Evolutionary conservation across 2,329 filamentous ascomycete genomes (phyloP).

Genomic region (Rhinocladiella similis): DNA sequence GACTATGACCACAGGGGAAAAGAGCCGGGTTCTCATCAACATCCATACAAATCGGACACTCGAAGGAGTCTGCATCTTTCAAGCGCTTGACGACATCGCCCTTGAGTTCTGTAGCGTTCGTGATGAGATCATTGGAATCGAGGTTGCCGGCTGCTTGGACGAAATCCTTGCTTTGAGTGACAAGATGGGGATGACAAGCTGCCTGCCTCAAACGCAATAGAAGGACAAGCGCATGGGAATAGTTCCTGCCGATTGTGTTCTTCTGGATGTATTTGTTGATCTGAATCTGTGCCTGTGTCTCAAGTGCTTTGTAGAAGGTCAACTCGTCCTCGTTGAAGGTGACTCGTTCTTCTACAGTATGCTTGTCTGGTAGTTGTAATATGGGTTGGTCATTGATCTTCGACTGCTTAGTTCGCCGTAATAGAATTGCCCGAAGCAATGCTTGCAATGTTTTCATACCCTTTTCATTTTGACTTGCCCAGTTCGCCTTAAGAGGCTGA

Average conservation of each 20-base stretch:
- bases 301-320: slow-evolving; percentile 65
- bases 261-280: slow-evolving; percentile 76
- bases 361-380: slow-evolving; percentile 66
- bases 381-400: slow-evolving; percentile 78
- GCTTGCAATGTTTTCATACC: slow-evolving; percentile 73
- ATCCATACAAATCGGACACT: slow-evolving; percentile 83
- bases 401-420: slow-evolving; percentile 79
- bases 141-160: slow-evolving; percentile 52
- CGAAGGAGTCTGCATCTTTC: slow-evolving; percentile 61
- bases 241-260: slow-evolving; percentile 62
- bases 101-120: slow-evolving; percentile 62
- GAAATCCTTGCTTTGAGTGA: slow-evolving; percentile 57
- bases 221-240: slow-evolving; percentile 77
- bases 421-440: slow-evolving; percentile 75
- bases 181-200: slow-evolving; percentile 74
- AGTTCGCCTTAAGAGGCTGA: slow-evolving; percentile 49
- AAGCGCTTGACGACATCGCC: slow-evolving; percentile 66
- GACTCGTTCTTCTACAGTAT: slow-evolving; percentile 61
- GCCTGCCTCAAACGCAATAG: slow-evolving; percentile 77
- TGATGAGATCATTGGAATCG: slow-evolving; percentile 57
- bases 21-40: slow-evolving; percentile 72
- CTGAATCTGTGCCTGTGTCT: slow-evolving; percentile 64
- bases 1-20: slow-evolving; percentile 80
- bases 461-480: slow-evolving; percentile 41
- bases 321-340: slow-evolving; percentile 67